phyloP scores from a whole-genome alignment of 768 basidiomycete species.

The Chalciporus chontae region DNA sequence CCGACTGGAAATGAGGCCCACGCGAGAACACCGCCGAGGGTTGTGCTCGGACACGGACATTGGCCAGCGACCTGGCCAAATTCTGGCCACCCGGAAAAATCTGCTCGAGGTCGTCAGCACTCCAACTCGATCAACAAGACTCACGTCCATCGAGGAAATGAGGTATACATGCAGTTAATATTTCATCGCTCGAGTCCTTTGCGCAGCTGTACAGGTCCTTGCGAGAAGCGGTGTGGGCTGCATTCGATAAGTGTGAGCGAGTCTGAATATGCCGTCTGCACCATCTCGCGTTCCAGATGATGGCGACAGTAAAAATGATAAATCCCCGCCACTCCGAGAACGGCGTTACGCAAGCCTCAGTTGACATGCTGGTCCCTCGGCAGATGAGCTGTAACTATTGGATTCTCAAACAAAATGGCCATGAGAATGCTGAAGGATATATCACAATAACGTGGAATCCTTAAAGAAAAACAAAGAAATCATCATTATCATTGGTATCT shows the following conservation, averaged over 20 bases:
- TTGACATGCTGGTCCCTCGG: conserved; percentile 33
- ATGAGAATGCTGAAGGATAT: conserved; percentile 45
- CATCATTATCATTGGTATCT: conserved; percentile 48
- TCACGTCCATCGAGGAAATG: conserved; percentile 38
- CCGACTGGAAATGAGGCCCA: conserved; percentile 22
- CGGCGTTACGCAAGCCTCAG: conserved; percentile 38
- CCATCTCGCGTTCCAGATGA: conserved; percentile 19
- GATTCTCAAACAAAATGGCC: conserved; percentile 43
- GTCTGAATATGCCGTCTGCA: conserved; percentile 33
- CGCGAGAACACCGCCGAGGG: conserved; percentile 36
- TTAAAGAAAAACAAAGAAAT: conserved; percentile 27
- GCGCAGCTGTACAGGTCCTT: conserved; percentile 28
- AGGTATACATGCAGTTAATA: conserved; percentile 26
- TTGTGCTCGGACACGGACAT: conserved; percentile 42
- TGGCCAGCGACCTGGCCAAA: conserved; percentile 28
- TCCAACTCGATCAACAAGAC: conserved; percentile 14
- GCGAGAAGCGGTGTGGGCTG: conserved; percentile 33
- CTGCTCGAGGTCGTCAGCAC: conserved; percentile 26
- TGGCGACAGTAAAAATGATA: conserved; percentile 40
- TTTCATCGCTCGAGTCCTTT: conserved; percentile 18
- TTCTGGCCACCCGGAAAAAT: conserved; percentile 41
- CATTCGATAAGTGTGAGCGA: conserved; percentile 32
- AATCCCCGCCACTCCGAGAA: conserved; percentile 40
- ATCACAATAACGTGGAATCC: conserved; percentile 42
- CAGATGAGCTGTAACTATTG: conserved; percentile 38